Conservation (phyloP, 305 asterid species). For the Andrographis paniculata region DNA sequence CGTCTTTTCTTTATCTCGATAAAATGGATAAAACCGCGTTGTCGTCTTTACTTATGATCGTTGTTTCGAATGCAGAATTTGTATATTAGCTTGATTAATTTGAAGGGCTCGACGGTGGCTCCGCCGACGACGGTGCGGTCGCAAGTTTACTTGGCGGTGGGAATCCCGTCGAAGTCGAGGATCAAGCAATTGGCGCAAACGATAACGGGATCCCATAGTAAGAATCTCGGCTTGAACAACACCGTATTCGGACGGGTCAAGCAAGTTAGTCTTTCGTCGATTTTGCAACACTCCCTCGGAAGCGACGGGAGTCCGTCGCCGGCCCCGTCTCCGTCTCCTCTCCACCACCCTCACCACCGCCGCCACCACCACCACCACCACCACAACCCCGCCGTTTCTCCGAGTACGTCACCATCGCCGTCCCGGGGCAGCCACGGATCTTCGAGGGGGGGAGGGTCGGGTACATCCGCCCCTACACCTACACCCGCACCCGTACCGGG, state of each 20-base stretch:
- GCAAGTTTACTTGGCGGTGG: conserved; percentile 50
- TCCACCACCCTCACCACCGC: conserved; percentile 27
- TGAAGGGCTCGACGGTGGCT: conserved; percentile 64
- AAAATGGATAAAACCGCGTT: conserved; percentile 12
- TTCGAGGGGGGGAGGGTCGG: conserved; percentile 26
- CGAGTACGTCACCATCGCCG: conserved; percentile 63
- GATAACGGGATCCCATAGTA: conserved; percentile 44
- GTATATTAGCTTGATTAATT: conserved; percentile 61
- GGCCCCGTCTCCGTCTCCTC: conserved; percentile 39
- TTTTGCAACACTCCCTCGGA: conserved; percentile 55
- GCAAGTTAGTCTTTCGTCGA: conserved; percentile 83
- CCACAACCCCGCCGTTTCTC: conserved; percentile 32
- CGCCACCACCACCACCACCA: conserved; percentile 31
- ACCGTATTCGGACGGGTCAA: conserved; percentile 88
- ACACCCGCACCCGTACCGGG: conserved; percentile 41
- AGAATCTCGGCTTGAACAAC: conserved; percentile 87
- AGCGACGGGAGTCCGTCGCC: conserved; percentile 35
- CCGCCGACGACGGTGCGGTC: conserved; percentile 66
- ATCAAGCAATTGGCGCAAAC: conserved; percentile 59
- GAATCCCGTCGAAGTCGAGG: conserved; percentile 51
- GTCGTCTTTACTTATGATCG: too few species aligned
- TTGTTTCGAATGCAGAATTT: conserved; percentile 90
- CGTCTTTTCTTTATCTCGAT: not conserved
- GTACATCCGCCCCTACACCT: conserved; percentile 30
- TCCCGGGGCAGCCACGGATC: conserved; percentile 25